phyloP scores from a whole-genome alignment of 2,329 filamentous ascomycete species.

The Aspergillus quadrilineatus region DNA sequence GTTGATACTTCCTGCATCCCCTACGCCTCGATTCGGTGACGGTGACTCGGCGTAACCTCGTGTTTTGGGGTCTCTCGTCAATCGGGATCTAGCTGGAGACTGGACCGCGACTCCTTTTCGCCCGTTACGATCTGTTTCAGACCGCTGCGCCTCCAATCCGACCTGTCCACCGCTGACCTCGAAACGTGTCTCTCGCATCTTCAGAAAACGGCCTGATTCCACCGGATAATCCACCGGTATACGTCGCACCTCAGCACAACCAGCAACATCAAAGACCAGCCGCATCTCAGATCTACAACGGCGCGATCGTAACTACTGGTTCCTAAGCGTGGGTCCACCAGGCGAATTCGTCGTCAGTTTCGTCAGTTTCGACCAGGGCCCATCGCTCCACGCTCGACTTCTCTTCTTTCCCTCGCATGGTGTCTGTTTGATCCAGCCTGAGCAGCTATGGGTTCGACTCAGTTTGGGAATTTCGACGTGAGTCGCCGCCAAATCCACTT shows the following conservation, averaged over 20 bases:
- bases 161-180: slow-evolving; percentile 7
- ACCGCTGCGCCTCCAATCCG: slow-evolving; percentile 7
- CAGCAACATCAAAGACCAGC: background rate
- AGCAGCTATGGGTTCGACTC: slow-evolving; percentile 50
- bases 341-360: slow-evolving; percentile 16
- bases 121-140: slow-evolving; percentile 8
- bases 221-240: background rate
- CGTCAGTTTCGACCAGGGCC: slow-evolving; percentile 12
- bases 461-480: slow-evolving; percentile 61
- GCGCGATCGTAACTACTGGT: slow-evolving; percentile 26
- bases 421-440: slow-evolving; percentile 11
- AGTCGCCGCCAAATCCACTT: slow-evolving; percentile 24
- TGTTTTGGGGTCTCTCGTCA: background rate
- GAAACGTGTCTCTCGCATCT: slow-evolving; percentile 5
- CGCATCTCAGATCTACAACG: slow-evolving; percentile 22
- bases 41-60: background rate
- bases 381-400: slow-evolving; percentile 12
- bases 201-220: background rate
- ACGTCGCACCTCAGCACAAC: background rate
- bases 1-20: background rate
- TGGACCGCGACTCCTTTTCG: background rate
- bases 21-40: background rate
- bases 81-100: background rate
- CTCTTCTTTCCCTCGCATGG: slow-evolving; percentile 15
- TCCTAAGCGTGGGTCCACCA: slow-evolving; percentile 26